A percentile compares a stretch with the other conserved stretches of the same genome.
These are phyloP conservation scores for Rehmannia glutinosa DNA, from an alignment of 257 asterid species.

Conservation along the genomic window DNA sequence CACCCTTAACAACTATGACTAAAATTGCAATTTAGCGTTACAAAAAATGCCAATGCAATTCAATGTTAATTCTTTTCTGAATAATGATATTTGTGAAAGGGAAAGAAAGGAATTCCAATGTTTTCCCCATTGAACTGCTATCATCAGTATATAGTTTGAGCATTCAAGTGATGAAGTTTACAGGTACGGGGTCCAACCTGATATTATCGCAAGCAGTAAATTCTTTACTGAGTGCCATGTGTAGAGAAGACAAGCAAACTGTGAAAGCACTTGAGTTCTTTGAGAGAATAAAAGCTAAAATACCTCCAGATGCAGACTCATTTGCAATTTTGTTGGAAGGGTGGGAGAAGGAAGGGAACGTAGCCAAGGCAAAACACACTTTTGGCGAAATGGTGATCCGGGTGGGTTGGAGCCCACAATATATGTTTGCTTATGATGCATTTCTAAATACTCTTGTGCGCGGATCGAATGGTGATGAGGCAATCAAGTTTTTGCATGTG, in stretches of 20 bases:
- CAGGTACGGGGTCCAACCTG: constrained; percentile 69
- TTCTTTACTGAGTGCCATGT: constrained; percentile 71
- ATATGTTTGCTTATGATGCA: constrained; percentile 61
- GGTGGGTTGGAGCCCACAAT: constrained; percentile 65
- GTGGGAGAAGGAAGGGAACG: constrained; percentile 74
- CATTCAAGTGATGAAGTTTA: constrained; percentile 33
- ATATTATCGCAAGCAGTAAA: constrained; percentile 58
- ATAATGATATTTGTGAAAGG: not conserved
- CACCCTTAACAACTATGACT: too few species aligned
- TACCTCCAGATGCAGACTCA: constrained; percentile 62
- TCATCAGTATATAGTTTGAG: constrained; percentile 14
- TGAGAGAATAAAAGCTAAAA: constrained; percentile 43
- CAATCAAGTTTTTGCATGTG: constrained; percentile 62
- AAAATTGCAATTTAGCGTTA: too few species aligned
- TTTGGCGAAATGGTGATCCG: constrained; percentile 72
- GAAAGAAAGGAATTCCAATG: not conserved
- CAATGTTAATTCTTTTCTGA: not conserved
- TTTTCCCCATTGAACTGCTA: constrained; percentile 4
- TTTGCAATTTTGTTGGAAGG: constrained; percentile 73
- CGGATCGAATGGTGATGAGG: constrained; percentile 49
- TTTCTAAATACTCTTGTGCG: constrained; percentile 56
- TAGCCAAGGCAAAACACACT: constrained; percentile 49
- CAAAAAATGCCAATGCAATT: not conserved
- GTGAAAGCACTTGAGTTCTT: constrained; percentile 52
- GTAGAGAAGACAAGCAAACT: constrained; percentile 53